phyloP scores from a whole-genome alignment of 108 stramenopile genomes.

The Nitzschia inconspicua region DNA sequence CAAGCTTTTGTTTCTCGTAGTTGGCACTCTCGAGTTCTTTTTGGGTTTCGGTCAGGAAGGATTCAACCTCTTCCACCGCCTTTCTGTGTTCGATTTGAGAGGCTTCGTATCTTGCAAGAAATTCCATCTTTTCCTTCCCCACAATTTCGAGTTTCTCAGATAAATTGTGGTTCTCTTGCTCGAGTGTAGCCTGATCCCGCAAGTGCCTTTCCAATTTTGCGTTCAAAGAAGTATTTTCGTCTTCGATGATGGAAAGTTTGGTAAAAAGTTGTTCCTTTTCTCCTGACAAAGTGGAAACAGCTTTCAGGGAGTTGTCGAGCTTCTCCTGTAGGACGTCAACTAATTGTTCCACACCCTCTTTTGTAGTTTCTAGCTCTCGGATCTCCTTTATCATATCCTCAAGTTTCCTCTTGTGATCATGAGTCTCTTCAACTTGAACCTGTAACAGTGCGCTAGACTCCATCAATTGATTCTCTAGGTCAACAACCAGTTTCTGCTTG shows the following conservation, averaged over 20 bases:
- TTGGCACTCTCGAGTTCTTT: not conserved
- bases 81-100: not conserved
- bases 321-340: too few species aligned
- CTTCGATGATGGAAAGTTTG: not conserved
- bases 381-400: constrained; percentile 4
- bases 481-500: too few species aligned
- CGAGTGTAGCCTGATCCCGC: not conserved
- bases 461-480: too few species aligned
- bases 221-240: not conserved
- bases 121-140: not conserved
- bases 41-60: not conserved
- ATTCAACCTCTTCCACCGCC: not conserved
- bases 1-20: not conserved
- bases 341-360: not conserved
- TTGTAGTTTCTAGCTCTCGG: not conserved
- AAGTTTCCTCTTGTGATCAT: not conserved
- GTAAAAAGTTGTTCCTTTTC: too few species aligned
- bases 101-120: not conserved
- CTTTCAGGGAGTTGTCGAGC: too few species aligned
- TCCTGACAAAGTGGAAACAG: too few species aligned
- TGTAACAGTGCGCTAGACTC: too few species aligned
- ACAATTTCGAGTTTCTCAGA: not conserved
- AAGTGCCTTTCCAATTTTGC: too few species aligned
- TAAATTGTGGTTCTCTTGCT: not conserved
- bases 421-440: not conserved